Evolutionary conservation across 352 stramenopile genomes (phyloP).

Genomic region (Pythium chondricola): DNA sequence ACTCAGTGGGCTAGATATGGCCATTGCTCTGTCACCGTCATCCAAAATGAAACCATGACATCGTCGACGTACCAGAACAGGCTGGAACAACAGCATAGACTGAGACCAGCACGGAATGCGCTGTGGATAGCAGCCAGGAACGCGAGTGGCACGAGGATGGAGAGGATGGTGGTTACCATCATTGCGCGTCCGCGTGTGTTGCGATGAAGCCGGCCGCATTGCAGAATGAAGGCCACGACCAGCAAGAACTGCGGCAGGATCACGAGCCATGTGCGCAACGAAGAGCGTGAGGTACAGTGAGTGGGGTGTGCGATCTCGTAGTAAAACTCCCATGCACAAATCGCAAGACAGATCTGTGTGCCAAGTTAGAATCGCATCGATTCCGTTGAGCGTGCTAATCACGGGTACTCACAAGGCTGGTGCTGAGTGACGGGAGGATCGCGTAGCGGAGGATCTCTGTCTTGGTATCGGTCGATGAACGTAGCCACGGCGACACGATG

Average conservation of each 20-base stretch:
- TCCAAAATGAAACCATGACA: background rate
- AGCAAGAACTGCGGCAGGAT: constrained; percentile 12
- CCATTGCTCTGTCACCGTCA: background rate
- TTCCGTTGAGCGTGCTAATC: too few species aligned
- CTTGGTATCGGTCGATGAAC: constrained; percentile 14
- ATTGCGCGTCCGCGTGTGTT: constrained; percentile 4
- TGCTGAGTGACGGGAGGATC: constrained; percentile 5
- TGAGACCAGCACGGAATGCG: constrained; percentile 20
- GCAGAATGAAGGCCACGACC: constrained; percentile 11
- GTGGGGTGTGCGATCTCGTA: constrained; percentile 4
- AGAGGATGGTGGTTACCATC: background rate
- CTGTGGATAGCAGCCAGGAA: constrained; percentile 18
- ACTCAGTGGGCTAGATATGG: background rate
- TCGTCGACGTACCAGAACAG: constrained; percentile 21
- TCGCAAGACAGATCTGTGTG: constrained; percentile 8
- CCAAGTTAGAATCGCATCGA: background rate
- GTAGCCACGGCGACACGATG: too few species aligned
- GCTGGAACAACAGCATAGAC: constrained; percentile 30
- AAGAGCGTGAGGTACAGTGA: constrained; percentile 5
- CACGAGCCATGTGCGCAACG: constrained; percentile 17
- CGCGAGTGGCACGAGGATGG: constrained; percentile 6
- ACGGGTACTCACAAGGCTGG: constrained; percentile 9
- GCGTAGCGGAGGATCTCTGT: constrained; percentile 14
- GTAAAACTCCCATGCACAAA: constrained; percentile 16
- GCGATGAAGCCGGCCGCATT: constrained; percentile 7